These are phyloP conservation scores for Coemansia erecta DNA, from an alignment of 192 early-diverging fungal species.

Conservation along the genomic window DNA sequence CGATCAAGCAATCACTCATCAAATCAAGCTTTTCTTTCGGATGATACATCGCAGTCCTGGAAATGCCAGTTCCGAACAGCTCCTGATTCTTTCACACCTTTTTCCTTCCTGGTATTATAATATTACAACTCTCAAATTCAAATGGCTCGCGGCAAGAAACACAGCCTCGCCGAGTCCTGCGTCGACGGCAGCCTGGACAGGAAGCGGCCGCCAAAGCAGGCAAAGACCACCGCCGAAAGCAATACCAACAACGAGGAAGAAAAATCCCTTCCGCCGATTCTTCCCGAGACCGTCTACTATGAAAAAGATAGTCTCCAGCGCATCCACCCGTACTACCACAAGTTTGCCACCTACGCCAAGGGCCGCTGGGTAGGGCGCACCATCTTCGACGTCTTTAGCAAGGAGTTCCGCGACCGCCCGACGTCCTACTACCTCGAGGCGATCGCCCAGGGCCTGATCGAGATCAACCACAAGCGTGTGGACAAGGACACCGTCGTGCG, in stretches of 20 bases:
- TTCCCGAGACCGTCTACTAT: constrained; percentile 26
- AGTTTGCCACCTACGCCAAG: constrained; percentile 81
- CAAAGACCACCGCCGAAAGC: not conserved
- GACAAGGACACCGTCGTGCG: constrained; percentile 61
- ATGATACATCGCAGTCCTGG: too few species aligned
- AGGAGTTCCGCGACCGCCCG: constrained; percentile 85
- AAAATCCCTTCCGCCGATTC: not conserved
- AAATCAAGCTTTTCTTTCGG: too few species aligned
- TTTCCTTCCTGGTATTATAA: too few species aligned
- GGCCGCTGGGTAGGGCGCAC: constrained; percentile 80
- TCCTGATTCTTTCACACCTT: too few species aligned
- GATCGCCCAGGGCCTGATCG: constrained; percentile 79
- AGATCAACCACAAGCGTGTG: constrained; percentile 67
- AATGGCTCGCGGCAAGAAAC: constrained; percentile 19
- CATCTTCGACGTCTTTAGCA: constrained; percentile 78
- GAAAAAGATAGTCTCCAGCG: constrained; percentile 29
- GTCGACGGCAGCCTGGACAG: constrained; percentile 12
- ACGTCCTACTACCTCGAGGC: constrained; percentile 78
- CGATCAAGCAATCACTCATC: not conserved
- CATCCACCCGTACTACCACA: constrained; percentile 81
- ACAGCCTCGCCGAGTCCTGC: constrained; percentile 21
- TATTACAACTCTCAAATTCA: too few species aligned
- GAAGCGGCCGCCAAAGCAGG: constrained; percentile 4
- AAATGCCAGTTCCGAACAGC: too few species aligned
- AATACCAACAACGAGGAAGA: not conserved